Evolutionary conservation across 306 rosid species (phyloP), one percentile per base, ranked within the genome.

Genomic region (Citrullus mucosospermus): DNA sequence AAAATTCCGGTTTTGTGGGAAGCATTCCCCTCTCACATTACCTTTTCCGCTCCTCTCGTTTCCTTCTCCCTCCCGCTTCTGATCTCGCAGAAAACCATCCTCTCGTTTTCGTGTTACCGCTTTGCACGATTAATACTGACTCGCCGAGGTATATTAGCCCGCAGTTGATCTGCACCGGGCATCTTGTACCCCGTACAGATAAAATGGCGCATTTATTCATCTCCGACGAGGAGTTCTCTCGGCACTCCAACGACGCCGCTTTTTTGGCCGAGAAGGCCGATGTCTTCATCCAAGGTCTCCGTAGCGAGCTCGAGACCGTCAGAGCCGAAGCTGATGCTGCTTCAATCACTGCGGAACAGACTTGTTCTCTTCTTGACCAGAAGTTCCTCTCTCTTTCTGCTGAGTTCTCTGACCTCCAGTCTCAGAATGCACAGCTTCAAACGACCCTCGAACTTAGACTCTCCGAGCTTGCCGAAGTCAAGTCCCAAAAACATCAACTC

Each of bases 291-390:
- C 88, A 91, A 5, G 86, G 88, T 78, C 91, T 95, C 32, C 83
- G 80, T 79, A 85, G 85, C 18, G 96, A 95, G 80, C 92, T 95
- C 82, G 93, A 95, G 80, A 91, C 96, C 55, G 84, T 91, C 58
- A 85, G 85, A 78, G 99, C 99, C 22, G 87, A 87, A 59, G 86
- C 91, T 2, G 97, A 95, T 36, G 99, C 97, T 15, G 84, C 93
- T 38, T 84, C 89, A 78, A 92, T 92, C 44, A 92, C 96, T 78
- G 99, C 97, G 61, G 99, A 95, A 81, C 99, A 95, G 84, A 92
- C 91, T 77, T 95, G 99, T 80, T 88, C 97, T 13, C 88, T 92
- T 80, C 86, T 95, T 80, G 99, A 95, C 88, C 97, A 92, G 97
- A 95, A 95, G 88, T 91, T 86, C 70, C 82, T 92, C 20, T 84